Evolutionary conservation across 1,284 basidiomycete species (phyloP).

Genomic region (Cystobasidiaceae sp.): DNA sequence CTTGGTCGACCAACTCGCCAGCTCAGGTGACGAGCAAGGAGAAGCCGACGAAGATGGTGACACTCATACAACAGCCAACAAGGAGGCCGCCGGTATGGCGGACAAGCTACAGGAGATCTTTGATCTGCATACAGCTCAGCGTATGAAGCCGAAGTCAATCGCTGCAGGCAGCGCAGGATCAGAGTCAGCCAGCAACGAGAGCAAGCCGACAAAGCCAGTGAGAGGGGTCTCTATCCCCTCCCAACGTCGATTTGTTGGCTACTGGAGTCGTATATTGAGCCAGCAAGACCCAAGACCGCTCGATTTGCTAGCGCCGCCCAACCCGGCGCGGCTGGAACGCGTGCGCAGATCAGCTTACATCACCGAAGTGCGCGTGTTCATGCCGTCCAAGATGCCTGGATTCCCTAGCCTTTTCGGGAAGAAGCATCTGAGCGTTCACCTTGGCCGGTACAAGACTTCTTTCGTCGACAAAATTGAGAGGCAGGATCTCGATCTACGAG

Average conservation of each 20-base stretch:
- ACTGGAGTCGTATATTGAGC: slow-evolving; percentile 32
- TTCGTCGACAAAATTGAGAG: slow-evolving; percentile 24
- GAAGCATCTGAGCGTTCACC: slow-evolving; percentile 19
- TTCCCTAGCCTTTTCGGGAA: slow-evolving; percentile 12
- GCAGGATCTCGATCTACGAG: slow-evolving; percentile 16
- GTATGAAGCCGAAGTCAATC: slow-evolving; percentile 33
- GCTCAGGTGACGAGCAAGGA: slow-evolving; percentile 20
- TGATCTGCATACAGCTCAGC: slow-evolving; percentile 36
- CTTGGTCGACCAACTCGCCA: slow-evolving; percentile 20
- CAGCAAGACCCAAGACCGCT: slow-evolving; percentile 33
- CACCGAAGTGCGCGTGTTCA: slow-evolving; percentile 6
- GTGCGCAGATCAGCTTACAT: slow-evolving; percentile 12
- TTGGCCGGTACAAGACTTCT: slow-evolving; percentile 20
- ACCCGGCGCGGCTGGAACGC: slow-evolving; percentile 10
- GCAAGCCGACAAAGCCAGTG: slow-evolving; percentile 6
- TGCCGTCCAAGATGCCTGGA: slow-evolving; percentile 28
- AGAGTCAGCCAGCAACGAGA: not conserved
- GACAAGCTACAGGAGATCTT: slow-evolving; percentile 34
- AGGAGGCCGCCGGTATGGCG: slow-evolving; percentile 19
- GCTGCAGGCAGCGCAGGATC: not conserved
- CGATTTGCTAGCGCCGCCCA: slow-evolving; percentile 26
- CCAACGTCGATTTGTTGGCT: slow-evolving; percentile 36
- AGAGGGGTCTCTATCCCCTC: slow-evolving; percentile 37
- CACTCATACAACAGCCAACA: not conserved
- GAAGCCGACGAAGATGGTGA: not conserved